These are phyloP conservation scores for Pythium brachiatum DNA, from an alignment of 352 stramenopile genomes.

Conservation along the genomic window DNA sequence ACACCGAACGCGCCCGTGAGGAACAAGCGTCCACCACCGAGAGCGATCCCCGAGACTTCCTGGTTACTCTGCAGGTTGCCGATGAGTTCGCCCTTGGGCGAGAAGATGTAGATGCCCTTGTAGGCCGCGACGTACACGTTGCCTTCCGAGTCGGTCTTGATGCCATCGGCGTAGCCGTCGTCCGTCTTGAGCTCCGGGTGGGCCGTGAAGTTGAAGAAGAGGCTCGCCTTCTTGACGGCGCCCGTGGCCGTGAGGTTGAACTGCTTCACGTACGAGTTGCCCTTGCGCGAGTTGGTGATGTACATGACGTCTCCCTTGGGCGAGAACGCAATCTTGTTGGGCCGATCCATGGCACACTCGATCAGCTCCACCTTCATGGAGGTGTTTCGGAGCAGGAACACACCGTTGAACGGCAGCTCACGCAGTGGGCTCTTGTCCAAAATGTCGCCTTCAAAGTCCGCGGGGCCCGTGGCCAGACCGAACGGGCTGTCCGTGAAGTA, in stretches of 20 bases:
- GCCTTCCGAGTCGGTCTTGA: conserved; percentile 71
- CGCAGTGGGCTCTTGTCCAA: conserved; percentile 66
- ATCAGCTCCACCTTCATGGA: conserved; percentile 52
- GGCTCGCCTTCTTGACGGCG: conserved; percentile 42
- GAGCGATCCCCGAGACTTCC: conserved; percentile 50
- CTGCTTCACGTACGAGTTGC: conserved; percentile 77
- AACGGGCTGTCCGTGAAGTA: conserved; percentile 85
- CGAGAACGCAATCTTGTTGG: conserved; percentile 85
- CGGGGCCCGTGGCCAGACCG: conserved; percentile 53
- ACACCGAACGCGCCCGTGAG: conserved; percentile 65
- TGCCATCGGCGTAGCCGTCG: conserved; percentile 60
- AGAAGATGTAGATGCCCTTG: conserved; percentile 77
- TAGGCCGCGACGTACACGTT: conserved; percentile 75
- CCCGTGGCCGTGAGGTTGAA: conserved; percentile 57
- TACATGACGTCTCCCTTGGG: conserved; percentile 72
- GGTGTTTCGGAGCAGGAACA: conserved; percentile 64
- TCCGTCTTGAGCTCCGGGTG: conserved; percentile 58
- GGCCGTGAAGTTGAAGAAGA: conserved; percentile 81
- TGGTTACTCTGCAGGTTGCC: conserved; percentile 56
- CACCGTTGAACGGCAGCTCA: conserved; percentile 77
- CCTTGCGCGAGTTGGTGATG: conserved; percentile 75
- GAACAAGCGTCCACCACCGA: conserved; percentile 76
- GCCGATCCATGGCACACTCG: conserved; percentile 72
- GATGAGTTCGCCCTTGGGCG: conserved; percentile 45
- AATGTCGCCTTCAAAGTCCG: conserved; percentile 59